A percentile compares a stretch with the other conserved stretches of the same genome.
Evolutionary conservation across 73 alveolate species (phyloP).

Genomic region (Paramecium biaurelia): DNA sequence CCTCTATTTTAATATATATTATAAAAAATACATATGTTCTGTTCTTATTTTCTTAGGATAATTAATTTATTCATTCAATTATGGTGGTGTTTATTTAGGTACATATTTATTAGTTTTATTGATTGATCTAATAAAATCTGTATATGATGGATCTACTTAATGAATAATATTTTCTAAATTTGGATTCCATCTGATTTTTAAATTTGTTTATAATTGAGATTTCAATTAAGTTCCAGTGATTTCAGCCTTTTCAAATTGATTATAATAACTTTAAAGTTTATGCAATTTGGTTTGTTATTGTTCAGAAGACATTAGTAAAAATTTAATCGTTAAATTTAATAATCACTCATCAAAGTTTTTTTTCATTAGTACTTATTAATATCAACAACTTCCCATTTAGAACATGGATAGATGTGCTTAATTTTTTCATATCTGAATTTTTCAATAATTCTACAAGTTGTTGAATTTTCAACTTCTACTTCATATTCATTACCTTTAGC

Average conservation of each 20-base stretch:
- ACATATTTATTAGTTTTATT: not conserved
- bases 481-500: constrained; percentile 24
- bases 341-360: not conserved
- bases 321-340: not conserved
- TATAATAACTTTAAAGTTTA: not conserved
- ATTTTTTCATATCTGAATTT: constrained; percentile 44
- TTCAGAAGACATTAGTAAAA: not conserved
- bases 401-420: constrained; percentile 42
- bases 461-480: constrained; percentile 29
- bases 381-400: constrained; percentile 27
- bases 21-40: no score
- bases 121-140: not conserved
- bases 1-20: not conserved
- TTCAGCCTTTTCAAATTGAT: not conserved
- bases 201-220: not conserved
- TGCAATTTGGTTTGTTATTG: not conserved
- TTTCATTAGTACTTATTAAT: constrained; percentile 7
- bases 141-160: not conserved
- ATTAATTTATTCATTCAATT: not conserved
- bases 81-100: not conserved
- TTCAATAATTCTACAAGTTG: constrained; percentile 8
- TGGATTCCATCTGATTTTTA: not conserved
- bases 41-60: no score
- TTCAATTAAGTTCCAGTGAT: not conserved
- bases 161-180: not conserved